A percentile compares a stretch with the other conserved stretches of the same genome.
These are phyloP conservation scores for Parascedosporium putredinis DNA, from an alignment of 2,329 filamentous ascomycete species.

Conservation along the genomic window DNA sequence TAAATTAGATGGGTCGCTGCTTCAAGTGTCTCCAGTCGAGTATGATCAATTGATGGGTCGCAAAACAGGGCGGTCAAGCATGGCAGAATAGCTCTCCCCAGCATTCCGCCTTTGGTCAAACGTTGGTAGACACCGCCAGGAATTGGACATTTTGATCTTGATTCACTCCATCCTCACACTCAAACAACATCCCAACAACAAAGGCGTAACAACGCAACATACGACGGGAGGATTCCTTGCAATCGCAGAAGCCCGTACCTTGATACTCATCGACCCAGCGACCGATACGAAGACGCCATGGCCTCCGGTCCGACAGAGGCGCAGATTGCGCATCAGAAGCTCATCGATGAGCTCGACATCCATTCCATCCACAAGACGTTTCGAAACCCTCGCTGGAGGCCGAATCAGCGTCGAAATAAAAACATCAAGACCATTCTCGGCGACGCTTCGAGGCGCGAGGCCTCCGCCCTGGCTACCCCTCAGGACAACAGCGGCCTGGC, in stretches of 20 bases:
- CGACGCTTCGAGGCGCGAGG: slow-evolving; percentile 79
- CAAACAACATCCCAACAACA: too few relatives aligned
- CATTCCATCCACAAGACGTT: slow-evolving; percentile 78
- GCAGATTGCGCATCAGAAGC: slow-evolving; percentile 69
- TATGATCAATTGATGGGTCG: not conserved
- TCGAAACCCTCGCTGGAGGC: slow-evolving; percentile 82
- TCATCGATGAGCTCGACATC: slow-evolving; percentile 88
- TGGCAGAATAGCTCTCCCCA: too few relatives aligned
- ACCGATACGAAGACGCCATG: slow-evolving; percentile 27
- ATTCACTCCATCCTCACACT: too few relatives aligned
- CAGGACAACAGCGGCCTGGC: slow-evolving; percentile 66
- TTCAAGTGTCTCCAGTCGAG: too few relatives aligned
- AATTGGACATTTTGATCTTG: too few relatives aligned
- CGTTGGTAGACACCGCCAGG: too few relatives aligned
- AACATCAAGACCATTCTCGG: slow-evolving; percentile 95
- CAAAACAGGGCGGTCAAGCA: slow-evolving; percentile 9
- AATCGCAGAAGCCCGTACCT: too few relatives aligned
- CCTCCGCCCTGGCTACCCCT: slow-evolving; percentile 71
- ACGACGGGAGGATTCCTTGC: too few relatives aligned
- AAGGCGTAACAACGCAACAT: too few relatives aligned
- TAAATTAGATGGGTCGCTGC: too few relatives aligned
- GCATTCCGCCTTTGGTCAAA: too few relatives aligned
- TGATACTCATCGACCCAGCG: too few relatives aligned
- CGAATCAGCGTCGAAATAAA: slow-evolving; percentile 93
- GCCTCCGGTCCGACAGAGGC: slow-evolving; percentile 56